Evolutionary conservation across 2,329 filamentous ascomycete genomes (phyloP), one percentile per base, ranked within the genome.

Genomic region (Macrophomina phaseolina): DNA sequence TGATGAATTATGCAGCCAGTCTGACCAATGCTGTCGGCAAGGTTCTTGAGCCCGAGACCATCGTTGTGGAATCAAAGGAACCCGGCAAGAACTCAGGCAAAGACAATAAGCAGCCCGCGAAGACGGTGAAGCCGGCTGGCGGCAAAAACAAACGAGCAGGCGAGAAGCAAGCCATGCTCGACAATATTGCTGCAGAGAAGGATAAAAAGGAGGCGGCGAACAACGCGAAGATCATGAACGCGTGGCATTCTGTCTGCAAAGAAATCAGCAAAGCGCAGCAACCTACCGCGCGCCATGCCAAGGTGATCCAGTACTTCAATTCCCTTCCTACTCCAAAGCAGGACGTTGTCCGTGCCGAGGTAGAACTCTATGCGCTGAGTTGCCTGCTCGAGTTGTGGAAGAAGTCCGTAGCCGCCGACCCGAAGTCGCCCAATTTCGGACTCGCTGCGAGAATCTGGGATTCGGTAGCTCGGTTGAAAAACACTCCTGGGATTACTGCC

Each of bases 1-100:
- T 90, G 77, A 83, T 84, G 34, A 81, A 83, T 1, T 93, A 93
- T 73, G 89, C 91, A 1, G 89, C 88, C 12, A 91, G 89, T 75
- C 80, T 93, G 55, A 91, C 89, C 0, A 89, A 88, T 66, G 82
- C 87, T 0, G 81, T 83, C 1, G 89, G 89, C 3, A 90, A 88
- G 69, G 80, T 80, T 2, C 81, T 92, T 5, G 82, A 90, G 30
- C 89, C 89, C 0, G 89, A 92, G 73, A 86, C 81, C 4, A 85
- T 92, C 58, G 84, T 89, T 1, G 82, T 86, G 3, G 52, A 60
- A 12, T 34, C 40, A 23, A 73, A 74, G n/a, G 73, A 60, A 65
- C 58, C 14, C 32, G 23, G 30, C 16, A 12, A 51, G 11, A 28
- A 58, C 11, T 2, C 52, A 1, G 64, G 58, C 18, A 67, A 65